Conservation (phyloP, 352 stramenopile species). For the Phytopythium ostracodes region DNA sequence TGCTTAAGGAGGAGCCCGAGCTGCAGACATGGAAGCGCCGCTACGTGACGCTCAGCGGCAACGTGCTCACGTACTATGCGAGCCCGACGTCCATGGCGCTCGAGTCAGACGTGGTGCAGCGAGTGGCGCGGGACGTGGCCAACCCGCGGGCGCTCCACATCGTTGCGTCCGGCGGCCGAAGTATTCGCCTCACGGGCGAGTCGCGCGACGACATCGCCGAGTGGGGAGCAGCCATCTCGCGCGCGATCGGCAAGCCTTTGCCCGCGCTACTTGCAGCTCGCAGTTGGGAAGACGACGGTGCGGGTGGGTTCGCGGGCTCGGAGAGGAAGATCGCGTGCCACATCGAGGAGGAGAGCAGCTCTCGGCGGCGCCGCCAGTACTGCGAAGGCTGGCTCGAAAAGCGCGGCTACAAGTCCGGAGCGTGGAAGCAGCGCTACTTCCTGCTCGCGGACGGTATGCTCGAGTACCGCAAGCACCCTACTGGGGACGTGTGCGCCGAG, state of each 20-base stretch:
- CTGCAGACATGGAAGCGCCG: conserved; percentile 44
- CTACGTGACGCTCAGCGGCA: conserved; percentile 48
- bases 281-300: conserved; percentile 8
- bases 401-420: conserved; percentile 30
- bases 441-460: conserved; percentile 49
- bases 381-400: conserved; percentile 68
- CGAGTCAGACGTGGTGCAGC: conserved; percentile 26
- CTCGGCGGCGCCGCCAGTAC: conserved; percentile 11
- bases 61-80: conserved; percentile 47
- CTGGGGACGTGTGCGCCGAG: conserved; percentile 41
- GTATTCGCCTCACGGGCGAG: conserved; percentile 20
- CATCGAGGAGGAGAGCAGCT: conserved; percentile 12
- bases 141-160: conserved; percentile 22
- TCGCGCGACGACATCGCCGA: conserved; percentile 24
- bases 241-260: conserved; percentile 16
- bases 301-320: conserved; percentile 8
- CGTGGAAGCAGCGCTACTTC: conserved; percentile 70
- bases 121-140: conserved; percentile 14
- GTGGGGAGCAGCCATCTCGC: conserved; percentile 22
- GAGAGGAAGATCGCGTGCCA: conserved; percentile 6
- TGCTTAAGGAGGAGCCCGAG: conserved; percentile 28
- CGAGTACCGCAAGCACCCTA: conserved; percentile 53
- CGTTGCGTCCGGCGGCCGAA: conserved; percentile 6
- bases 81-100: conserved; percentile 20
- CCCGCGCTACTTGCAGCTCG: conserved; percentile 3